Evolutionary conservation across 2,329 filamentous ascomycete genomes (phyloP).

Genomic region (Trichoderma koningii): DNA sequence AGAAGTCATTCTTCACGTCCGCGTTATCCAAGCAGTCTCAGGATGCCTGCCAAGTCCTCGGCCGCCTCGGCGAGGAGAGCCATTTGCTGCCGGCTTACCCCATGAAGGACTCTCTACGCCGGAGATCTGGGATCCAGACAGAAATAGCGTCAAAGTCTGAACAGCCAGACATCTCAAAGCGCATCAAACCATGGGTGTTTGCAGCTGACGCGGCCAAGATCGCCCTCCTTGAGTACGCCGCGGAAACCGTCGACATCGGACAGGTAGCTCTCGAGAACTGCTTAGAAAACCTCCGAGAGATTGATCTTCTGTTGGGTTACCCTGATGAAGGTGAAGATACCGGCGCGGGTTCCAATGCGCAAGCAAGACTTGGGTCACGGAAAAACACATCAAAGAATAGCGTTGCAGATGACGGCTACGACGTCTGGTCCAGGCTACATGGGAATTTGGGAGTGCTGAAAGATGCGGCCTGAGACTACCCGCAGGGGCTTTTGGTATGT

Average conservation of each 20-base stretch:
- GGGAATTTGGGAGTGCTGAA: constrained; percentile 57
- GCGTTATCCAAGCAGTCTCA: constrained; percentile 54
- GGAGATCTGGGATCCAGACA: constrained; percentile 49
- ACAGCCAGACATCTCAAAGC: constrained; percentile 44
- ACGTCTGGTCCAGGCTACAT: constrained; percentile 55
- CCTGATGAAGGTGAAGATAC: constrained; percentile 37
- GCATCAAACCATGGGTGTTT: constrained; percentile 60
- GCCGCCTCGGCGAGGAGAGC: constrained; percentile 62
- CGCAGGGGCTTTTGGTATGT: not conserved
- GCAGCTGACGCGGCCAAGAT: constrained; percentile 64
- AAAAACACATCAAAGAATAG: constrained; percentile 31
- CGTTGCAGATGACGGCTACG: constrained; percentile 32
- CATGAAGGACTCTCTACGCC: constrained; percentile 41
- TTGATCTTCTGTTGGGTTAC: constrained; percentile 52
- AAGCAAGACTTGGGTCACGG: constrained; percentile 23
- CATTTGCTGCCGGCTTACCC: constrained; percentile 59
- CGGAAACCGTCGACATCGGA: constrained; percentile 61
- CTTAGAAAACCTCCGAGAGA: constrained; percentile 51
- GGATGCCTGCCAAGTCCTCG: constrained; percentile 53
- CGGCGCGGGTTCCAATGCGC: constrained; percentile 32
- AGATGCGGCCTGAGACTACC: constrained; percentile 30
- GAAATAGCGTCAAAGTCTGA: constrained; percentile 44
- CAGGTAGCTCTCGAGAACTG: constrained; percentile 58
- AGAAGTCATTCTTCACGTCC: constrained; percentile 59
- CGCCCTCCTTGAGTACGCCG: constrained; percentile 58